phyloP scores from a whole-genome alignment of 768 basidiomycete genomes.

The Mycena latifolia region DNA sequence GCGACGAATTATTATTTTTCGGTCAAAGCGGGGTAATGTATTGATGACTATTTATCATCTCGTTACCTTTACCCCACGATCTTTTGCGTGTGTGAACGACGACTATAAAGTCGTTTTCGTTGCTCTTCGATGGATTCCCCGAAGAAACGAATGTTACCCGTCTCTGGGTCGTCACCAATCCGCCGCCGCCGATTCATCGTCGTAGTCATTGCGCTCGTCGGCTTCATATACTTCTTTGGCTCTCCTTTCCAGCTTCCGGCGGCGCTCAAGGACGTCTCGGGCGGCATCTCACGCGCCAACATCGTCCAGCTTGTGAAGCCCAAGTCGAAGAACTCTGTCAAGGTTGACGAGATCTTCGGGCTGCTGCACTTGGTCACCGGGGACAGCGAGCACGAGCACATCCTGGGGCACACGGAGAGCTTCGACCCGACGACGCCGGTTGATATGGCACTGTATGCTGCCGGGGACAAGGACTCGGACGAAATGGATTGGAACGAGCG shows the following conservation, averaged over 20 bases:
- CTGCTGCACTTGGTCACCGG: constrained; percentile 75
- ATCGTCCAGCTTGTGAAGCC: constrained; percentile 53
- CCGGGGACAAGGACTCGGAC: constrained; percentile 51
- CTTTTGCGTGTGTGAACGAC: background rate
- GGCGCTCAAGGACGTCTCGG: constrained; percentile 47
- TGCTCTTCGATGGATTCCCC: constrained; percentile 22
- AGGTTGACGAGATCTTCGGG: constrained; percentile 75
- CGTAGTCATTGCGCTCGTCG: constrained; percentile 50
- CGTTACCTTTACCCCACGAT: background rate
- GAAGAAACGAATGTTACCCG: constrained; percentile 17
- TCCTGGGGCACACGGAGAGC: constrained; percentile 52
- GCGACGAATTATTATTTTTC: no score
- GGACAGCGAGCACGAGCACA: constrained; percentile 54
- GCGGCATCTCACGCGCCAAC: constrained; percentile 54
- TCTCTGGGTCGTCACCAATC: constrained; percentile 37
- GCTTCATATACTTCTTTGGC: constrained; percentile 55
- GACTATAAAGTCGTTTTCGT: no score
- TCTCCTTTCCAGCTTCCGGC: constrained; percentile 57
- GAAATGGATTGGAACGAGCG: constrained; percentile 59
- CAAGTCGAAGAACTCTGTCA: constrained; percentile 34
- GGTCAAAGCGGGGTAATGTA: no score
- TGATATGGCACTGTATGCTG: constrained; percentile 67
- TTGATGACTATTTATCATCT: no score
- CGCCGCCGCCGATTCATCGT: constrained; percentile 64
- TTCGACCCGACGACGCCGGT: constrained; percentile 64